Evolutionary conservation across 2,329 filamentous ascomycete genomes (phyloP).

Genomic region (Calonectria ilicicola): DNA sequence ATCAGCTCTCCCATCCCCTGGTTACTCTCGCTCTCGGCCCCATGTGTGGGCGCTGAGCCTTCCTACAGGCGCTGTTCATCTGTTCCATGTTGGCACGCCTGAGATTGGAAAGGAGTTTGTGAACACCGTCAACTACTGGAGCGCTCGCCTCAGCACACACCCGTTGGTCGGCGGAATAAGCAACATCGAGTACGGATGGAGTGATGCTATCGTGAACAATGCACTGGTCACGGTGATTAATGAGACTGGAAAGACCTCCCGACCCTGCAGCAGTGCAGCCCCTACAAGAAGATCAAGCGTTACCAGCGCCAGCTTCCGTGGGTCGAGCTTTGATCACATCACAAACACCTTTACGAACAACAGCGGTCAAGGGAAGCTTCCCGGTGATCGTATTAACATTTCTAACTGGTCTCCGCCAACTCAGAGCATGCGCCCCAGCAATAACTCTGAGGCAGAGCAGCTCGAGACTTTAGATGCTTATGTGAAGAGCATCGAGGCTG

Average conservation of each 20-base stretch:
- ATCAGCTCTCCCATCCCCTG: slow-evolving; percentile 87
- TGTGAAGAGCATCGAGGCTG: slow-evolving; percentile 86
- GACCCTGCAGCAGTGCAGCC: slow-evolving; percentile 64
- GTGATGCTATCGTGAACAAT: slow-evolving; percentile 81
- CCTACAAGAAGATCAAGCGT: slow-evolving; percentile 57
- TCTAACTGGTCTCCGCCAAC: slow-evolving; percentile 90
- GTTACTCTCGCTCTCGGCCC: slow-evolving; percentile 90
- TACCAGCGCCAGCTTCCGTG: slow-evolving; percentile 64
- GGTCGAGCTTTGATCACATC: slow-evolving; percentile 72
- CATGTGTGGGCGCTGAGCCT: slow-evolving; percentile 95
- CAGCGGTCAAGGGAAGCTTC: slow-evolving; percentile 69
- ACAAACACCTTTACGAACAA: slow-evolving; percentile 64
- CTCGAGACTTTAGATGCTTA: slow-evolving; percentile 80
- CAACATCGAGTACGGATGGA: slow-evolving; percentile 98
- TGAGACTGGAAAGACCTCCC: slow-evolving; percentile 57
- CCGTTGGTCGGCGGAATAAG: slow-evolving; percentile 92
- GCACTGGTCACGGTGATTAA: slow-evolving; percentile 65
- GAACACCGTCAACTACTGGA: slow-evolving; percentile 96
- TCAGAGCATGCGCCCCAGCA: slow-evolving; percentile 89
- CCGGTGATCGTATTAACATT: slow-evolving; percentile 86
- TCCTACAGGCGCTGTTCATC: slow-evolving; percentile 91
- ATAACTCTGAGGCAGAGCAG: slow-evolving; percentile 83
- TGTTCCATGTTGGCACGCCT: slow-evolving; percentile 97
- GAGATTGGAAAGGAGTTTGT: slow-evolving; percentile 97
- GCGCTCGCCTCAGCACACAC: slow-evolving; percentile 91